phyloP scores from a whole-genome alignment of 1,139 yeast species.

The Diutina rugosa region DNA sequence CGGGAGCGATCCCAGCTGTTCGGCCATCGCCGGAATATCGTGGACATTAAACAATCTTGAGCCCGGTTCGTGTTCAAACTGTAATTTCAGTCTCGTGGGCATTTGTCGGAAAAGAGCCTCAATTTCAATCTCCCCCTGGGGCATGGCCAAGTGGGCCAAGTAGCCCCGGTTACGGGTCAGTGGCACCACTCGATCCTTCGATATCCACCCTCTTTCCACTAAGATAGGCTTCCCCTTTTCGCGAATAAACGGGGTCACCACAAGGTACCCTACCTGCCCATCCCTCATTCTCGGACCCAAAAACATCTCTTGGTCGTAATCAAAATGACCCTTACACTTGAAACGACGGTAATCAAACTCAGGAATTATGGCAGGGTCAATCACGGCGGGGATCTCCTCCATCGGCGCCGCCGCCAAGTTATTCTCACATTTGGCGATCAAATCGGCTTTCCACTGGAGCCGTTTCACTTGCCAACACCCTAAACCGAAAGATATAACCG shows the following conservation, averaged over 20 bases:
- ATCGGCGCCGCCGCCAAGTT: constrained; percentile 62
- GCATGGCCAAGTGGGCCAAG: constrained; percentile 54
- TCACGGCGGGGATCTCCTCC: constrained; percentile 45
- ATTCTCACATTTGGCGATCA: constrained; percentile 75
- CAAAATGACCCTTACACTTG: constrained; percentile 58
- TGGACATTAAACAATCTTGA: constrained; percentile 54
- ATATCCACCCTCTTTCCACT: constrained; percentile 89
- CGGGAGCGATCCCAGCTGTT: constrained; percentile 53
- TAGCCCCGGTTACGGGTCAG: constrained; percentile 33
- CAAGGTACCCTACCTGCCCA: constrained; percentile 65
- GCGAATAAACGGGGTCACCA: constrained; percentile 74
- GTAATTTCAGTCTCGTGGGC: constrained; percentile 58
- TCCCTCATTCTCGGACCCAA: constrained; percentile 81
- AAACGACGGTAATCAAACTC: constrained; percentile 79
- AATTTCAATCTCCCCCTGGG: constrained; percentile 61
- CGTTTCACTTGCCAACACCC: constrained; percentile 94
- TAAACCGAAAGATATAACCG: constrained; percentile 68
- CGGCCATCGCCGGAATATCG: constrained; percentile 75
- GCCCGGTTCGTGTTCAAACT: constrained; percentile 61
- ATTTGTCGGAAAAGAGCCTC: constrained; percentile 64
- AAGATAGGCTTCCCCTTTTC: constrained; percentile 58
- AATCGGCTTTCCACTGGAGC: constrained; percentile 75
- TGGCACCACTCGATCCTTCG: constrained; percentile 61
- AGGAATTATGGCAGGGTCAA: constrained; percentile 40
- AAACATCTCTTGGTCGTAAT: constrained; percentile 78